Conservation (phyloP, 192 early-diverging fungal genomes). For the Mortierella hygrophila region DNA sequence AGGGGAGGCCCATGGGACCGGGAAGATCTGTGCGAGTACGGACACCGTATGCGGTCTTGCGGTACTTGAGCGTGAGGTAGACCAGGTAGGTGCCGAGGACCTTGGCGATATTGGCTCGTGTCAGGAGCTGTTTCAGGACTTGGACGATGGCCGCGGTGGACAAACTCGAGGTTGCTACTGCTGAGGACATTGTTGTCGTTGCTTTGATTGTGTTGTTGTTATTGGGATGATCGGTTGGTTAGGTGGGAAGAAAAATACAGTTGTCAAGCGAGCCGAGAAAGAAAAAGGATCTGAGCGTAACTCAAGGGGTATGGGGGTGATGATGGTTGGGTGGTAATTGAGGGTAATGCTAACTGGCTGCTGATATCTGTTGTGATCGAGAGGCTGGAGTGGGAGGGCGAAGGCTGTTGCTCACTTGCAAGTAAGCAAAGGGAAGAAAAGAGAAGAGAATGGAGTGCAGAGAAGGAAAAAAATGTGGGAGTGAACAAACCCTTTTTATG, state of each 20-base stretch:
- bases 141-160: neutral
- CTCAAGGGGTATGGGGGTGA: neutral
- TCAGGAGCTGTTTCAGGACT: slow-evolving; percentile 14
- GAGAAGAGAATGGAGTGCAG: neutral
- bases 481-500: slow-evolving; percentile 4
- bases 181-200: neutral
- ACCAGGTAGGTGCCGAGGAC: slow-evolving; percentile 24
- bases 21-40: slow-evolving; percentile 26
- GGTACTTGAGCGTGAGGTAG: slow-evolving; percentile 40
- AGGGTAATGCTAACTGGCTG: neutral
- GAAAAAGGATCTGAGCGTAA: neutral
- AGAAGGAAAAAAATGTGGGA: neutral
- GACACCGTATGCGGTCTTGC: slow-evolving; percentile 26
- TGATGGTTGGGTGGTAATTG: neutral
- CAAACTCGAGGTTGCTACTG: slow-evolving; percentile 1
- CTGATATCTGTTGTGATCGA: neutral
- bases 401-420: neutral
- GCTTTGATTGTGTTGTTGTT: neutral
- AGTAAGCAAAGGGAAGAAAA: slow-evolving; percentile 2
- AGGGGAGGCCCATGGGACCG: slow-evolving; percentile 28
- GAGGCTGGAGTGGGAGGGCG: neutral
- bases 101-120: slow-evolving; percentile 21
- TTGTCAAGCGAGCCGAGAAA: neutral
- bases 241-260: neutral
- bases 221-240: neutral